These are phyloP conservation scores for Poterioochromonas sp. DNA, from an alignment of 352 stramenopile species.

Conservation along the genomic window DNA sequence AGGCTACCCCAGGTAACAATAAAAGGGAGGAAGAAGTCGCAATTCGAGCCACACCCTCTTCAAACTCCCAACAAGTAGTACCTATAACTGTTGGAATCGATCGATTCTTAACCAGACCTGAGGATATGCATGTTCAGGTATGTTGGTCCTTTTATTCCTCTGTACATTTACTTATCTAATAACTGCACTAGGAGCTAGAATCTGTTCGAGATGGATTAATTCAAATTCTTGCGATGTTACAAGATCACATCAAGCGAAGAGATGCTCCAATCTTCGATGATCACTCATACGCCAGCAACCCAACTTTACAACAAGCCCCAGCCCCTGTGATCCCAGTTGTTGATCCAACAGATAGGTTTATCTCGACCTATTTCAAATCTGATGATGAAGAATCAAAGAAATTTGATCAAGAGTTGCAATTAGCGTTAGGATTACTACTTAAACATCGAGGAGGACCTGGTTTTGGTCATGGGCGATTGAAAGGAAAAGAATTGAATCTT, in stretches of 20 bases:
- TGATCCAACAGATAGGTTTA: too few relatives aligned
- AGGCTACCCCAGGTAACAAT: background rate
- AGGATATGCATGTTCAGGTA: background rate
- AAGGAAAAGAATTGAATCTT: slow-evolving; percentile 46
- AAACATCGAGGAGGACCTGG: slow-evolving; percentile 58
- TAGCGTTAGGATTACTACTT: slow-evolving; percentile 50
- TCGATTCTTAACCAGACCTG: background rate
- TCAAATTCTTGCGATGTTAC: background rate
- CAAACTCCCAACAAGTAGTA: background rate
- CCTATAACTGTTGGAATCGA: background rate
- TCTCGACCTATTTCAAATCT: too few relatives aligned
- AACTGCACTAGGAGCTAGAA: background rate
- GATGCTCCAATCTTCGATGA: background rate
- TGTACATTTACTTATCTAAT: too few relatives aligned
- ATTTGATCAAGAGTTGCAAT: background rate
- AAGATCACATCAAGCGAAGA: background rate
- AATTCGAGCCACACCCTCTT: background rate
- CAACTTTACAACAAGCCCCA: too few relatives aligned
- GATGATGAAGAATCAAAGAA: too few relatives aligned
- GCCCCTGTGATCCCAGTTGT: too few relatives aligned
- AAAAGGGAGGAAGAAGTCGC: background rate
- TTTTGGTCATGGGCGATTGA: slow-evolving; percentile 53
- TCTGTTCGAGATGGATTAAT: background rate
- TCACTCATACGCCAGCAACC: too few relatives aligned
- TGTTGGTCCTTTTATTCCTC: too few relatives aligned